Base-by-base conservation (phyloP, 129 eudicot genomes). In the Flaveria brownii region DNA sequence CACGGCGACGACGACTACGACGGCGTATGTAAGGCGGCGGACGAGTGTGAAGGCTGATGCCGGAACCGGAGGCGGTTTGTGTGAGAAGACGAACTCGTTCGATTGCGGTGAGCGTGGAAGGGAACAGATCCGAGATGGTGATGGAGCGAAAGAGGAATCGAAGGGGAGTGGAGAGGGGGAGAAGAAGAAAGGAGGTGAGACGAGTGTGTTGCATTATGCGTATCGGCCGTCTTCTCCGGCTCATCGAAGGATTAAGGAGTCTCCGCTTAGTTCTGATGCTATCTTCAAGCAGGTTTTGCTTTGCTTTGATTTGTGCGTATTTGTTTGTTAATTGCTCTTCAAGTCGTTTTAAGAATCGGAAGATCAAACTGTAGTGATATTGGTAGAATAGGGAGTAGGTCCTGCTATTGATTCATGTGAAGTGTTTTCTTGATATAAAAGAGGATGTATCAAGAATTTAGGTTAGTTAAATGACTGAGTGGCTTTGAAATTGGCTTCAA, bases 221-320 rank as follows among this genome's bases (percentile, higher is more conserved):
- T 87, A 83, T 71, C 81, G 98, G 67, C 84, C 97, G 33, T 86
- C 96, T 8, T 82, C 92, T 71, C 97, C 97, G 10, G 98, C 98
- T 81, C 98, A 93, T 62, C 83, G 90, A 39, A 83, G 82, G 47
- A 86, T 72, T 55, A 93, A 84, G 65, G 98, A 93, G 86, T 85
- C 91, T 78, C 98, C 98, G 43, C 96, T 93, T 42, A 93, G 98
- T 70, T 93, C 98, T 46, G 97, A 84, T 83, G 95, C 97, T 60
- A 93, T 93, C 51, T 93, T 93, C 82, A 90, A 88, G 81, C 98
- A 93, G 96, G 98, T 86, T 43, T 73, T 36, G 41, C 14, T 42
- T 68, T 4, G 20, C 46, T 74, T 60, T 30, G 26, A 25, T 74
- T 69, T 22, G n/a, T 43, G 10, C 41, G 28, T 41, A 2, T 61